Percentiles rank a stretch among this genome's conserved stretches.
Conservation (phyloP, 208 protist species). For the Leishmania martiniquensis region DNA sequence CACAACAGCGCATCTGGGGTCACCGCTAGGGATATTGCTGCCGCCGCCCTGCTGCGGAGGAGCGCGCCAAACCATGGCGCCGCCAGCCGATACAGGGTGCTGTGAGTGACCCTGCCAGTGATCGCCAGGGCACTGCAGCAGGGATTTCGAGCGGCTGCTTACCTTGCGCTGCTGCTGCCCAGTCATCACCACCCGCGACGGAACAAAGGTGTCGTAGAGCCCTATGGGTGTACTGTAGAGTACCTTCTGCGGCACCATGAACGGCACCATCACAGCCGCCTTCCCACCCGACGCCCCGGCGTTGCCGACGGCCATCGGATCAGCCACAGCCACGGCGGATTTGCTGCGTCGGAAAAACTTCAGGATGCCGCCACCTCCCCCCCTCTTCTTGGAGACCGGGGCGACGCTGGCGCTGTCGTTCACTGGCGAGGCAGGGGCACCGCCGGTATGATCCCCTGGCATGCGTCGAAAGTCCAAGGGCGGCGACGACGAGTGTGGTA, state of each 20-base stretch:
- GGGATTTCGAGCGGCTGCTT: neutral
- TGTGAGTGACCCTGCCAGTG: neutral
- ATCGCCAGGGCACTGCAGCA: neutral
- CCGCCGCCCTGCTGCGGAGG: neutral
- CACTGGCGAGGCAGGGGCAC: neutral
- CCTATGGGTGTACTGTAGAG: conserved; percentile 2
- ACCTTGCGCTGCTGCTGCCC: neutral
- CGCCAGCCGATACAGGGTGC: neutral
- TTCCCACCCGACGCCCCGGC: neutral
- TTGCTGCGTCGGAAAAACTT: conserved; percentile 28
- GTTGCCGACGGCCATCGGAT: neutral
- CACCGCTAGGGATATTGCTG: neutral
- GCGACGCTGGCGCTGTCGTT: neutral
- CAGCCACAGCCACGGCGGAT: neutral
- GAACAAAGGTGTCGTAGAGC: neutral
- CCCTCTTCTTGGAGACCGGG: conserved; percentile 14
- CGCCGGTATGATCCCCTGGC: neutral
- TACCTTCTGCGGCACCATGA: conserved; percentile 21
- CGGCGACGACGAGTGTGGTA: neutral
- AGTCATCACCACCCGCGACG: neutral
- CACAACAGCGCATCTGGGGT: neutral
- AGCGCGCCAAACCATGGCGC: neutral
- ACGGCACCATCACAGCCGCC: neutral
- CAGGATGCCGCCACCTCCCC: conserved; percentile 10
- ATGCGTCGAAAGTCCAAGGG: neutral